A percentile compares a stretch with the other conserved stretches of the same genome.
These are phyloP conservation scores for Trichophyton schoenleinii DNA, from an alignment of 2,329 filamentous ascomycete genomes.

Conservation along the genomic window DNA sequence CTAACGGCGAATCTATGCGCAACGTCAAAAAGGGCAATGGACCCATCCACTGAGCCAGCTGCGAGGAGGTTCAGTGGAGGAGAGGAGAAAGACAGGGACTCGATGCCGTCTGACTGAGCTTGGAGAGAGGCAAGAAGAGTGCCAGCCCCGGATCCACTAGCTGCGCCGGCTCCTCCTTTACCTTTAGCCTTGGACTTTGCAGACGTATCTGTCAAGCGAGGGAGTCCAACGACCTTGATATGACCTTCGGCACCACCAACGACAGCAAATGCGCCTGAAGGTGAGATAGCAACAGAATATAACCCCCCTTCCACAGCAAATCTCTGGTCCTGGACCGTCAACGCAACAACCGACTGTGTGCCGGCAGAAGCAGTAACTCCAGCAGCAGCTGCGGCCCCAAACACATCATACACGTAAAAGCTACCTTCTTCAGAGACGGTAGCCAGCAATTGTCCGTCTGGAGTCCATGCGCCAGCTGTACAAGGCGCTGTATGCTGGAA, in stretches of 20 bases:
- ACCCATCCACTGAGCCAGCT: constrained; percentile 51
- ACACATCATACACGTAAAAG: constrained; percentile 87
- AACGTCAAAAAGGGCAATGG: constrained; percentile 75
- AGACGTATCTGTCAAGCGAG: constrained; percentile 44
- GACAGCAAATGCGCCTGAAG: constrained; percentile 64
- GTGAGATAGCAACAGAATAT: constrained; percentile 75
- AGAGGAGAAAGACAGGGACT: constrained; percentile 56
- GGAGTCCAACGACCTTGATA: constrained; percentile 74
- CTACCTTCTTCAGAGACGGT: constrained; percentile 82
- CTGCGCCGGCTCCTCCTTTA: constrained; percentile 30
- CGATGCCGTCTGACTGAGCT: constrained; percentile 65
- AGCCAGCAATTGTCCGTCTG: constrained; percentile 72
- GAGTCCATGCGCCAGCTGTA: constrained; percentile 83
- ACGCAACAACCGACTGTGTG: constrained; percentile 55
- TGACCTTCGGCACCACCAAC: constrained; percentile 79
- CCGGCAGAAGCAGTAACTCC: constrained; percentile 45
- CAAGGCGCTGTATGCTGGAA: constrained; percentile 78
- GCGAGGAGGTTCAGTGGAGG: constrained; percentile 49
- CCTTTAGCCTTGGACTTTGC: constrained; percentile 41
- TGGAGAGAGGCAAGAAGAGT: constrained; percentile 73
- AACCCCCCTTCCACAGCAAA: constrained; percentile 87
- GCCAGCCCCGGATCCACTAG: constrained; percentile 47
- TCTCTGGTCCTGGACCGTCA: constrained; percentile 72
- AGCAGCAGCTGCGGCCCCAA: constrained; percentile 59
- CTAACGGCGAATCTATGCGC: constrained; percentile 78